Evolutionary conservation across 2,329 filamentous ascomycete species (phyloP).

Genomic region (Penicillium glabrum): DNA sequence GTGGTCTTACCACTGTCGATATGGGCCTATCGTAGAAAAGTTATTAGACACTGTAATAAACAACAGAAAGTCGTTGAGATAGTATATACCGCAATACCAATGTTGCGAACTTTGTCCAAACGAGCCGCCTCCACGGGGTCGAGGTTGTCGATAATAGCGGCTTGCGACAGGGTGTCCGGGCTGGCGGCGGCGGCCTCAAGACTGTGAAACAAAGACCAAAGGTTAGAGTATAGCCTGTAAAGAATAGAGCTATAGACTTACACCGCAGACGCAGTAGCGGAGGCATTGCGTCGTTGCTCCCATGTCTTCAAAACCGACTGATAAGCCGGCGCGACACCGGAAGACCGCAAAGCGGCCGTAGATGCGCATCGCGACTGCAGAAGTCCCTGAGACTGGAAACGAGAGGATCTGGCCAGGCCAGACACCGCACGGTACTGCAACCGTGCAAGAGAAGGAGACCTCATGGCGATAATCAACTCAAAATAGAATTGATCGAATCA

Average conservation of each 20-base stretch:
- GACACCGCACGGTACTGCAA: conserved; percentile 39
- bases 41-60: conserved; percentile 1
- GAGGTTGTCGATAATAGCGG: conserved; percentile 75
- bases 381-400: conserved; percentile 36
- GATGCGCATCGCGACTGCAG: conserved; percentile 42
- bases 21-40: conserved; percentile 64
- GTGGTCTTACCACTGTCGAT: conserved; percentile 99
- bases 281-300: conserved; percentile 44
- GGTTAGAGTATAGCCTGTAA: conserved; percentile 2
- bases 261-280: conserved; percentile 46
- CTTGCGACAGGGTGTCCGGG: conserved; percentile 58
- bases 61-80: not conserved
- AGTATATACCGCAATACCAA: conserved; percentile 83
- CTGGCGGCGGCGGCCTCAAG: conserved; percentile 59
- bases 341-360: conserved; percentile 35
- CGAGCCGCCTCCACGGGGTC: conserved; percentile 75
- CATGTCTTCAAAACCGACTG: conserved; percentile 41
- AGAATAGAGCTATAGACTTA: conserved; percentile 25
- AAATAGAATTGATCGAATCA: conserved; percentile 28
- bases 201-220: conserved; percentile 28
- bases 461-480: conserved; percentile 36
- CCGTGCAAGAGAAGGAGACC: conserved; percentile 43
- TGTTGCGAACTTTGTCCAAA: conserved; percentile 83
- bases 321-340: conserved; percentile 32
- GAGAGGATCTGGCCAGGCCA: conserved; percentile 35